Conservation (phyloP, 768 basidiomycete species). For the Xanthoconium stramineum region DNA sequence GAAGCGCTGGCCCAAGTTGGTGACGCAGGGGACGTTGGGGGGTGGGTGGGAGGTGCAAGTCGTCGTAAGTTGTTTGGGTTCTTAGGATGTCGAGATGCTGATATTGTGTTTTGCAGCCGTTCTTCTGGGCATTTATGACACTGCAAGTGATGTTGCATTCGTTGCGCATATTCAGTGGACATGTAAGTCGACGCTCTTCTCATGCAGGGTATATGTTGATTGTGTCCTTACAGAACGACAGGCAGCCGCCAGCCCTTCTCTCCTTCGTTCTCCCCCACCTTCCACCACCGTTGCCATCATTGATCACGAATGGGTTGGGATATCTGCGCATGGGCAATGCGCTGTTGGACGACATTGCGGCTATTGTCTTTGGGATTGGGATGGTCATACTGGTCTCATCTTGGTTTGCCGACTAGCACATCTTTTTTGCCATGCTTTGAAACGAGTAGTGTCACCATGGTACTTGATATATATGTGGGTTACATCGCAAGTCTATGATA, state of each 20-base stretch:
- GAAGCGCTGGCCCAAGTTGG: slow-evolving; percentile 64
- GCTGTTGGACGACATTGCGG: slow-evolving; percentile 71
- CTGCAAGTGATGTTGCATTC: slow-evolving; percentile 71
- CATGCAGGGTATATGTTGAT: slow-evolving; percentile 4
- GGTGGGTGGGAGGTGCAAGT: slow-evolving; percentile 50
- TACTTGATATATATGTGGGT: not conserved
- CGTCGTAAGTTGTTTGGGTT: slow-evolving; percentile 43
- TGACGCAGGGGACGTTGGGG: slow-evolving; percentile 33
- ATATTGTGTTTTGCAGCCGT: slow-evolving; percentile 46
- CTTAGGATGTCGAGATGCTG: not conserved
- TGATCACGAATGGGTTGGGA: slow-evolving; percentile 61
- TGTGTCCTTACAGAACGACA: slow-evolving; percentile 44
- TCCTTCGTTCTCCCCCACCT: slow-evolving; percentile 61
- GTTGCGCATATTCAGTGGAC: slow-evolving; percentile 63
- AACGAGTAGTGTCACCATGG: slow-evolving; percentile 4
- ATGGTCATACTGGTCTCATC: slow-evolving; percentile 55
- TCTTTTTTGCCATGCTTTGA: not conserved
- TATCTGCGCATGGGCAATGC: slow-evolving; percentile 66
- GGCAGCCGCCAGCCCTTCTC: slow-evolving; percentile 58
- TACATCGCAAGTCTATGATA: not conserved
- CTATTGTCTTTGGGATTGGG: slow-evolving; percentile 68
- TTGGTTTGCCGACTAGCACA: slow-evolving; percentile 34
- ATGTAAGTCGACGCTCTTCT: slow-evolving; percentile 43
- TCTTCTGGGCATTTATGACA: slow-evolving; percentile 81
- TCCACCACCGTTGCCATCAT: slow-evolving; percentile 57